These are phyloP conservation scores for Diatrype stigma DNA, from an alignment of 2,329 filamentous ascomycete species.

Conservation along the genomic window DNA sequence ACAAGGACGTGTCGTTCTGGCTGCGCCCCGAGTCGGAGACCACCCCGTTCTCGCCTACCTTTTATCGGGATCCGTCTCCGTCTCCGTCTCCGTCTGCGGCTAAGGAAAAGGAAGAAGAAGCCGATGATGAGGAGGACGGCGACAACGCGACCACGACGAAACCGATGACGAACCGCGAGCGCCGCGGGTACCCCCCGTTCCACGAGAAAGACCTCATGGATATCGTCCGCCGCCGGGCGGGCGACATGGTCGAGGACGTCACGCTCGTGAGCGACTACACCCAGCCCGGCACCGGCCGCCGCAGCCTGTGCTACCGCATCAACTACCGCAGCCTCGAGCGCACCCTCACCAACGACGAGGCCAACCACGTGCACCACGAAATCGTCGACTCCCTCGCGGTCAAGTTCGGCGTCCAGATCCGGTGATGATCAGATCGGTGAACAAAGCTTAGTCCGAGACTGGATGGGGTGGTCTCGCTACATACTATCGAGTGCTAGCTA, in stretches of 20 bases:
- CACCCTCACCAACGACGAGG: slow-evolving; percentile 80
- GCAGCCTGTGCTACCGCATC: slow-evolving; percentile 86
- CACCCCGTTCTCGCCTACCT: no score
- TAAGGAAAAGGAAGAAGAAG: slow-evolving; percentile 42
- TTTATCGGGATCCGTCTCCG: no score
- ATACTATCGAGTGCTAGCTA: no score
- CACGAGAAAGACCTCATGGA: slow-evolving; percentile 99
- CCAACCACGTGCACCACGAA: slow-evolving; percentile 68
- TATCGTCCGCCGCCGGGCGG: slow-evolving; percentile 76
- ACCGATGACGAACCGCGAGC: no score
- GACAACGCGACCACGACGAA: no score
- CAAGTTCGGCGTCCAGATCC: slow-evolving; percentile 74
- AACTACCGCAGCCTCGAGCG: slow-evolving; percentile 90
- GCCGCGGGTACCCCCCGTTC: no score
- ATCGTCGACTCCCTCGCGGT: slow-evolving; percentile 63
- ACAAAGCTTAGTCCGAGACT: no score
- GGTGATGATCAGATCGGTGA: no score
- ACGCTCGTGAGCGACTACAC: slow-evolving; percentile 78
- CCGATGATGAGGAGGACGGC: slow-evolving; percentile 34
- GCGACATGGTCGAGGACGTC: slow-evolving; percentile 85
- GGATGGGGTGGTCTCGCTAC: no score
- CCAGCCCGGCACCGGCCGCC: slow-evolving; percentile 78
- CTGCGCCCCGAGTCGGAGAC: no score
- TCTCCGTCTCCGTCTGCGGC: no score
- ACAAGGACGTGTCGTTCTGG: slow-evolving; percentile 96